Conservation (phyloP, 331 rosid species). For the Cucumis variabilis region DNA sequence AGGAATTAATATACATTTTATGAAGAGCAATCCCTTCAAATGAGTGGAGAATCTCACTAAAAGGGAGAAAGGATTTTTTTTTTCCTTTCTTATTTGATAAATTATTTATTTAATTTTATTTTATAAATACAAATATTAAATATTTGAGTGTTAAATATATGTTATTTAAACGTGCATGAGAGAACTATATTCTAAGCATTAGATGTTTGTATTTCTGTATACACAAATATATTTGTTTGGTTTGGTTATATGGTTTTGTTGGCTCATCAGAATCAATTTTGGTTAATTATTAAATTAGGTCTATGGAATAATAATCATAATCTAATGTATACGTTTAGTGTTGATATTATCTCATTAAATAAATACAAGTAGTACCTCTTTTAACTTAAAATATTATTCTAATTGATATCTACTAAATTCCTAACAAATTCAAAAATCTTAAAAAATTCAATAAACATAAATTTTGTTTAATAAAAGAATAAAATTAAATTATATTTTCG, state of each 20-base stretch:
- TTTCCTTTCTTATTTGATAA: no score
- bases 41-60: no score
- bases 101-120: no score
- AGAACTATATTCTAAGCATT: not conserved
- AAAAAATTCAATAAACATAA: no score
- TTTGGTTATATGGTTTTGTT: not conserved
- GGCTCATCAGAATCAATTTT: not conserved
- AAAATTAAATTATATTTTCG: no score
- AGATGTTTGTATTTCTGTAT: not conserved
- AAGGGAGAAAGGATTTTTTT: no score
- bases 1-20: no score
- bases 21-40: no score
- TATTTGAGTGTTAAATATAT: not conserved
- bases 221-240: not conserved
- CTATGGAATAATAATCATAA: not conserved
- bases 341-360: no score
- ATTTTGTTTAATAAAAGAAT: no score
- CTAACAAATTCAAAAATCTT: no score
- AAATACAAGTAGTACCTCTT: not conserved
- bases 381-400: not conserved
- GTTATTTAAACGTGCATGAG: not conserved
- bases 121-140: not conserved
- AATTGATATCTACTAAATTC: no score
- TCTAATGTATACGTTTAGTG: not conserved
- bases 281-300: not conserved